Conservation (phyloP, 129 eudicot genomes). For the Flaveria trinervia region DNA sequence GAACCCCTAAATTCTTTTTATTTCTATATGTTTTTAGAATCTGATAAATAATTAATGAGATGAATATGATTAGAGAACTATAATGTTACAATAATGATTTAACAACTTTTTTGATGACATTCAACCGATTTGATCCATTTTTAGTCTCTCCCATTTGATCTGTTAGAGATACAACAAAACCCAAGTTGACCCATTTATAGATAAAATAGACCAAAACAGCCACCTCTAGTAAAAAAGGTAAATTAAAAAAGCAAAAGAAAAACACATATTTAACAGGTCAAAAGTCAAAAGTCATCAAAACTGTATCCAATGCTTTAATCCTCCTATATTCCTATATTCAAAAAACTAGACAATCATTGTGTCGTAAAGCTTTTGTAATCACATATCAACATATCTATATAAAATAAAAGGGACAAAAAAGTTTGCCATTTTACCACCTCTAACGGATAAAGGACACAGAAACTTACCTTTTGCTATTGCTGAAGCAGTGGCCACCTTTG, state of each 20-base stretch:
- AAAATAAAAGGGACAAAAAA: not conserved
- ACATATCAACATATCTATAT: not conserved
- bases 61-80: not conserved
- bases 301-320: not conserved
- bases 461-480: constrained; percentile 76
- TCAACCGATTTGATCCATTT: not conserved
- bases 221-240: not conserved
- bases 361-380: not conserved
- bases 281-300: not conserved
- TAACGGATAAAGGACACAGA: not conserved
- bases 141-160: not conserved
- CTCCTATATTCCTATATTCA: not conserved
- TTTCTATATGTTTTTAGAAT: not conserved
- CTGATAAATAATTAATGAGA: not conserved
- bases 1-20: not conserved
- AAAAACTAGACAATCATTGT: not conserved
- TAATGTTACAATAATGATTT: not conserved
- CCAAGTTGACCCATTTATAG: not conserved
- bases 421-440: not conserved
- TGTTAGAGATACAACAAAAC: not conserved
- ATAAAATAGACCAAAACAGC: not conserved
- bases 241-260: no score
- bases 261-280: not conserved
- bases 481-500: constrained; percentile 62
- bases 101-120: not conserved